phyloP scores from a whole-genome alignment of 1,284 basidiomycete species.

The Termitomyces sp. region DNA sequence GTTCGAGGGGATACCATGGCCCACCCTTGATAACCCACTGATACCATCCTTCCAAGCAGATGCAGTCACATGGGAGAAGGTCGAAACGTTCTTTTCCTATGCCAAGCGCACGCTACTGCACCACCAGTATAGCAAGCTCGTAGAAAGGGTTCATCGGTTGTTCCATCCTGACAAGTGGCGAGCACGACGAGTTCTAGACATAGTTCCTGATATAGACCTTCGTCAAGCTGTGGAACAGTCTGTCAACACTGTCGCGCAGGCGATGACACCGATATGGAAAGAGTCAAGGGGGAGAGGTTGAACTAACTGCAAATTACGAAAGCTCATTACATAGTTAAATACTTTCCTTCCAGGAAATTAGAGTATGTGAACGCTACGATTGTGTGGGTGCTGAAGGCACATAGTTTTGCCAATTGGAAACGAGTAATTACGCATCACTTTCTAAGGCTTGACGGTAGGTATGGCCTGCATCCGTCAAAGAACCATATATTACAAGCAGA shows the following conservation, averaged over 20 bases:
- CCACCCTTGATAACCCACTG: slow-evolving; percentile 3
- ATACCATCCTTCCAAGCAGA: background rate
- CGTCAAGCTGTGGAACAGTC: slow-evolving; percentile 10
- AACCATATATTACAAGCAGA: background rate
- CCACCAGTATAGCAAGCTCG: slow-evolving; percentile 9
- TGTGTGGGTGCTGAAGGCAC: background rate
- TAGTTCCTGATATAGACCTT: slow-evolving; percentile 10
- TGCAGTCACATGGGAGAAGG: slow-evolving; percentile 12
- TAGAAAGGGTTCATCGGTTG: slow-evolving; percentile 12
- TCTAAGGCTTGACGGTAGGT: background rate
- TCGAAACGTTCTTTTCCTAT: slow-evolving; percentile 13
- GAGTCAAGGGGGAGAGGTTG: background rate
- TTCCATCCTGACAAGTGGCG: slow-evolving; percentile 20
- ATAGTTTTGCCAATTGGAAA: too few relatives aligned
- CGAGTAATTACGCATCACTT: background rate
- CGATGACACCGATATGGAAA: slow-evolving; percentile 16
- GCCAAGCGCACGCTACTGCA: background rate
- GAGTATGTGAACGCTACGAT: background rate
- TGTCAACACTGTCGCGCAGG: slow-evolving; percentile 18
- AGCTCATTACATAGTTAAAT: background rate
- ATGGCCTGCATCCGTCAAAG: background rate
- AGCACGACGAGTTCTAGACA: slow-evolving; percentile 14
- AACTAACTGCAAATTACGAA: background rate
- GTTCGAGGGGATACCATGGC: slow-evolving; percentile 16
- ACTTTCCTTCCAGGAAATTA: background rate